These are phyloP conservation scores for Blastocystis sp. DNA, from an alignment of 352 stramenopile genomes.

Conservation along the genomic window DNA sequence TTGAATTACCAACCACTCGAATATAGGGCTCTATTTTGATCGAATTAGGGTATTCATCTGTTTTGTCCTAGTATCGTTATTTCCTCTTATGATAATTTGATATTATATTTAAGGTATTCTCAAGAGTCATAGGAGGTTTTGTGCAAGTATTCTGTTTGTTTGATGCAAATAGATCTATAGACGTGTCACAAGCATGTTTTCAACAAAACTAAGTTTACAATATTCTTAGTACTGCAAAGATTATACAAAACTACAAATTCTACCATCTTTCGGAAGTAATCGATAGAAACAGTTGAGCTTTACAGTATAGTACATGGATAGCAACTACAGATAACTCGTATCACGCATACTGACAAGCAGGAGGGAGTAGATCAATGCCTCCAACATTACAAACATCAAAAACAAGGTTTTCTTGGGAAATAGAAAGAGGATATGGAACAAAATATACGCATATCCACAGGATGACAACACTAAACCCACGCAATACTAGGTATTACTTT, in stretches of 20 bases:
- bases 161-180: no score
- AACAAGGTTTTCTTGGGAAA: neutral
- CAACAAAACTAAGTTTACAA: neutral
- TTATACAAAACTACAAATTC: neutral
- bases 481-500: neutral
- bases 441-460: neutral
- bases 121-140: no score
- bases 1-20: neutral
- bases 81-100: neutral
- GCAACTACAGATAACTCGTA: neutral
- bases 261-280: neutral
- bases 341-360: neutral
- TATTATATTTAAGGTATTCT: no score
- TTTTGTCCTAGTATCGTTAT: neutral
- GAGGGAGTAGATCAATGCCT: neutral
- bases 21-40: neutral
- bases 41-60: neutral
- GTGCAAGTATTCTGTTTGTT: no score
- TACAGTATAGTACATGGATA: neutral
- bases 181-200: no score
- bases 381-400: neutral
- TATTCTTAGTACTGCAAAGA: neutral
- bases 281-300: neutral
- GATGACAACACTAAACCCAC: neutral
- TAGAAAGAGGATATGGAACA: neutral